phyloP scores from a whole-genome alignment of 2,329 filamentous ascomycete genomes.

The Alternaria triticina region DNA sequence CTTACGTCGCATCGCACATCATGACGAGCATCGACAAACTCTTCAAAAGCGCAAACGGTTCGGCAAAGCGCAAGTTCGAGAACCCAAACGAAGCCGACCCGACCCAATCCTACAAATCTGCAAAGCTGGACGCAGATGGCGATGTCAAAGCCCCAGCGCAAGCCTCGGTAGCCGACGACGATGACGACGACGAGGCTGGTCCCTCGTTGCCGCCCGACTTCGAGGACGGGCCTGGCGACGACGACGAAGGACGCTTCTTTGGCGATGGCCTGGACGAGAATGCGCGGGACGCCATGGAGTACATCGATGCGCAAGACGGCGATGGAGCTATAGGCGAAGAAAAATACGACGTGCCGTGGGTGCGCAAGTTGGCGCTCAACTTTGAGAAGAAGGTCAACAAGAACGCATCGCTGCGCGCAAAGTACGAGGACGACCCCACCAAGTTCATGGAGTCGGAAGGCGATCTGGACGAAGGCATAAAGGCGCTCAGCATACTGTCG shows the following conservation, averaged over 20 bases:
- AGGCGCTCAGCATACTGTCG: conserved; percentile 81
- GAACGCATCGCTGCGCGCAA: conserved; percentile 87
- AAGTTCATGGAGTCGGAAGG: conserved; percentile 87
- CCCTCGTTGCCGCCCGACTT: conserved; percentile 63
- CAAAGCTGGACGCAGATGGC: conserved; percentile 59
- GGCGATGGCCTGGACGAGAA: conserved; percentile 85
- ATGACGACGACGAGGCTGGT: conserved; percentile 55
- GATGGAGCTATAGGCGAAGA: conserved; percentile 64
- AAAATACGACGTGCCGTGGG: conserved; percentile 82
- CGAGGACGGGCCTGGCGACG: conserved; percentile 62
- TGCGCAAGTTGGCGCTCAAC: conserved; percentile 78
- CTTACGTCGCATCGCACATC: background rate
- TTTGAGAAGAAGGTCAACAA: conserved; percentile 92
- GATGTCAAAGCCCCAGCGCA: conserved; percentile 58
- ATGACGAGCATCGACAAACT: conserved; percentile 69
- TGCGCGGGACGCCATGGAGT: conserved; percentile 85
- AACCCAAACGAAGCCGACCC: conserved; percentile 60
- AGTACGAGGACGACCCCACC: conserved; percentile 78
- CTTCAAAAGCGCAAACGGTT: conserved; percentile 63
- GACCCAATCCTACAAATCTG: conserved; percentile 66
- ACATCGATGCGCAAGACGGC: conserved; percentile 73
- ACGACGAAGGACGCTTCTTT: conserved; percentile 95
- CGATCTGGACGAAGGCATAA: conserved; percentile 87
- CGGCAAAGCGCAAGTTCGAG: conserved; percentile 67
- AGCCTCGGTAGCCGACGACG: conserved; percentile 57